Conservation (phyloP, 257 asterid genomes). For the Thymus quinquecostatus region DNA sequence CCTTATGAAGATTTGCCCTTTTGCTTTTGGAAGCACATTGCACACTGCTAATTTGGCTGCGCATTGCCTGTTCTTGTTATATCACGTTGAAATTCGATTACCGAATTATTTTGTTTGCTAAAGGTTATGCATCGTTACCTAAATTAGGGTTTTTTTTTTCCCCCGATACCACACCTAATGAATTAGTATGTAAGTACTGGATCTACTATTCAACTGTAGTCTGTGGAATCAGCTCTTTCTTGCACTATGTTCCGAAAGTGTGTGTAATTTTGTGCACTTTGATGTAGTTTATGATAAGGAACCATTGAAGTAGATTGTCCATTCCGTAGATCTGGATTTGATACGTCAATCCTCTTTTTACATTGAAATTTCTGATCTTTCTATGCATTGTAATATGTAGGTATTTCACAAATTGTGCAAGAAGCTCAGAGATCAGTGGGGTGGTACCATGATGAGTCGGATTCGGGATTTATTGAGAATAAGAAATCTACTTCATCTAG, state of each 20-base stretch:
- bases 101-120: background rate
- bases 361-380: background rate
- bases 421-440: slow-evolving; percentile 82
- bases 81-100: background rate
- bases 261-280: background rate
- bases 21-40: background rate
- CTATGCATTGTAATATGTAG: slow-evolving; percentile 37
- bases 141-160: background rate
- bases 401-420: slow-evolving; percentile 74
- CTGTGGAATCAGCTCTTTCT: background rate
- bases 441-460: slow-evolving; percentile 71
- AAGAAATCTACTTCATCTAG: slow-evolving; percentile 44
- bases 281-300: background rate
- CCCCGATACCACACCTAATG: background rate
- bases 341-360: background rate
- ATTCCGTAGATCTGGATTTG: background rate
- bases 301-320: background rate
- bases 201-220: slow-evolving; percentile 8
- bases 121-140: background rate
- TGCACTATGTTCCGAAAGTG: background rate
- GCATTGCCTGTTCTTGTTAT: slow-evolving; percentile 4
- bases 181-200: background rate
- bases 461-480: slow-evolving; percentile 44
- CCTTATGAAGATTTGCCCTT: background rate
- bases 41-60: slow-evolving; percentile 12